phyloP scores from a whole-genome alignment of 495 filamentous ascomycete genomes.

The Pyrenula massariospora region DNA sequence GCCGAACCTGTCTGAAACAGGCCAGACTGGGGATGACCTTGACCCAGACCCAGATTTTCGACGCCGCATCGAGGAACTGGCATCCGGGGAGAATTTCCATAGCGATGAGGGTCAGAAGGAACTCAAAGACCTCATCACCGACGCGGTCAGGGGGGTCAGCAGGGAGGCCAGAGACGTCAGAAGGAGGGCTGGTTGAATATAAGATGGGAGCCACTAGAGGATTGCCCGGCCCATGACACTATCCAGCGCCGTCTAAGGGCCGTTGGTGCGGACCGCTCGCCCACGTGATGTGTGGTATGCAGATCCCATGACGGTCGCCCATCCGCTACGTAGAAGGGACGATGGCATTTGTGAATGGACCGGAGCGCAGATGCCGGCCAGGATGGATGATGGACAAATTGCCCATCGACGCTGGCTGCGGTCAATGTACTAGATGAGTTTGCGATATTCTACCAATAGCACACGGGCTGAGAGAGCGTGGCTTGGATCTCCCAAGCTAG shows the following conservation, averaged over 20 bases:
- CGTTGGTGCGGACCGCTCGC: not conserved
- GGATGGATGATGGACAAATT: not conserved
- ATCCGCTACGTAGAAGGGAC: not conserved
- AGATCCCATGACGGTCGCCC: not conserved
- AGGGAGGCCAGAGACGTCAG: constrained; percentile 50
- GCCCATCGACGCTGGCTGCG: not conserved
- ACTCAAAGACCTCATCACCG: constrained; percentile 56
- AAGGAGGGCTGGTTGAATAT: constrained; percentile 26
- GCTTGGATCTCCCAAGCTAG: not conserved
- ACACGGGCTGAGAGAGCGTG: not conserved
- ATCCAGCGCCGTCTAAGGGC: not conserved
- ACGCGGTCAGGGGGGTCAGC: constrained; percentile 47
- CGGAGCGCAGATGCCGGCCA: not conserved
- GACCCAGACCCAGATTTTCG: constrained; percentile 60
- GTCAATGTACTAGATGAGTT: not conserved
- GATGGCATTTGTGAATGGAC: not conserved
- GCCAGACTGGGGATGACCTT: constrained; percentile 27
- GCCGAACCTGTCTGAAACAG: constrained; percentile 42
- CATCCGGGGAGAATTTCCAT: constrained; percentile 59
- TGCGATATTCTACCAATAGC: not conserved
- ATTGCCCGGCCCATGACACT: constrained; percentile 1
- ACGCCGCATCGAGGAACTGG: constrained; percentile 64
- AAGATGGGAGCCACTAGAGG: too few species aligned
- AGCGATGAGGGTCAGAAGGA: constrained; percentile 57
- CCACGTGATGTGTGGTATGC: not conserved